Conservation (phyloP, 208 protist genomes). For the Perkinsela sp. region DNA sequence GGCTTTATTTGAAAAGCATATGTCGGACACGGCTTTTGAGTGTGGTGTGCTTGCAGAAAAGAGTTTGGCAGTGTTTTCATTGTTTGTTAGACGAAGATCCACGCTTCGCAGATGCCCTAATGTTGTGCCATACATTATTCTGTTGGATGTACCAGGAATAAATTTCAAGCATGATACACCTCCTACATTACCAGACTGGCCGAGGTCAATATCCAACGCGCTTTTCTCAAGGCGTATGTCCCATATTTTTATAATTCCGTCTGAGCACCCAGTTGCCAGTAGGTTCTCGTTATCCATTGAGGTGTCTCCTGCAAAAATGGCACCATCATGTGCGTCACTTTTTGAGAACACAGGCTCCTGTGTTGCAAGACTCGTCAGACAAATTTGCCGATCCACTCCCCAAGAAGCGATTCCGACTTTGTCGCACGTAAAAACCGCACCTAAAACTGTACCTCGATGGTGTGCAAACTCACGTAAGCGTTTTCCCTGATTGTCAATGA, state of each 20-base stretch:
- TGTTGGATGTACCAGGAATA: too few species aligned
- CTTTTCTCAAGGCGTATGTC: not conserved
- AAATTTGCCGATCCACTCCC: not conserved
- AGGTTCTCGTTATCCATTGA: not conserved
- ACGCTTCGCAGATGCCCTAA: not conserved
- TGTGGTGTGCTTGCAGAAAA: not conserved
- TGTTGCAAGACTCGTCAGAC: not conserved
- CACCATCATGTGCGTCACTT: not conserved
- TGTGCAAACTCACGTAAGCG: not conserved
- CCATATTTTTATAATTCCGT: not conserved
- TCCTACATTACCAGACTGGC: too few species aligned
- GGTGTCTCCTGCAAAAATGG: not conserved
- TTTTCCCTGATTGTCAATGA: not conserved
- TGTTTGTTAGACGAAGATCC: not conserved
- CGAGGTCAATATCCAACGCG: too few species aligned
- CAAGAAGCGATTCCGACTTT: not conserved
- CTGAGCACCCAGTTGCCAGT: not conserved
- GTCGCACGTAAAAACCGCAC: not conserved
- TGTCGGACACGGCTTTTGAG: not conserved
- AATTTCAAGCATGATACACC: too few species aligned
- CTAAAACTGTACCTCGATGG: not conserved
- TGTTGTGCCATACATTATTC: not conserved
- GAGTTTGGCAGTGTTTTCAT: not conserved
- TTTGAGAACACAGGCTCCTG: not conserved
- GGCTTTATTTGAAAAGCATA: not conserved